Base-by-base conservation (phyloP, 371 early-diverging fungal genomes). In the Mucor plumbeus region DNA sequence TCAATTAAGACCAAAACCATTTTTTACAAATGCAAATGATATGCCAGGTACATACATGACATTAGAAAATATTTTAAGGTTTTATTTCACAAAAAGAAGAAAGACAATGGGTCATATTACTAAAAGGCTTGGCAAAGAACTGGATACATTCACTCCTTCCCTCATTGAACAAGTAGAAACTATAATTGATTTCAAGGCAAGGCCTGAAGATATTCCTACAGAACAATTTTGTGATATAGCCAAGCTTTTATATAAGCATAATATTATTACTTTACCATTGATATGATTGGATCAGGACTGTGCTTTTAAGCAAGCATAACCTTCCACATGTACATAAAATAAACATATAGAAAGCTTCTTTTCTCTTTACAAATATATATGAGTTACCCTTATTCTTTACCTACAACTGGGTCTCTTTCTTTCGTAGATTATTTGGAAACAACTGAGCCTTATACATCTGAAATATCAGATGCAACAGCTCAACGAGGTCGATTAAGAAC, bases 81-180 rank as follows among this genome's bases (percentile, higher is more conserved):
- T 84, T 64, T 86, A 88, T 65, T 92, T 92, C 70, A 87, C 86
- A 62, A 90, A 89, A 69, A 72, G 91, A 64, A 81, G 93, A 56
- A 94, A 94, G 71, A 91, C 91, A 11, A 72, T 93, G 50, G 85
- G 88, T 1, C 77, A 88, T 39, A 90, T 86, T 17, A 84, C 88
- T 41, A 87, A 70, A 13, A 69, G 65, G 7, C 61, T 77, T 15
- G 63, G 56, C 4, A 84, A 85, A 70, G 75, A 82, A 65, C 58
- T 83, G 41, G 67, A 77, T 13, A 60, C 66, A 31, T 41, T 74
- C 0, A 17, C 70, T 11, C 63, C 77, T 4, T 55, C 80, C 17
- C 35, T 61, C 6, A 63, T 86, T 3, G 83, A 83, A 48, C 74
- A 85, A 59, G 72, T 86, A 58, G 84, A 81, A 57, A 53, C 63